Evolutionary conservation across 805 yeast species (phyloP).

Genomic region (Yarrowia sp.): DNA sequence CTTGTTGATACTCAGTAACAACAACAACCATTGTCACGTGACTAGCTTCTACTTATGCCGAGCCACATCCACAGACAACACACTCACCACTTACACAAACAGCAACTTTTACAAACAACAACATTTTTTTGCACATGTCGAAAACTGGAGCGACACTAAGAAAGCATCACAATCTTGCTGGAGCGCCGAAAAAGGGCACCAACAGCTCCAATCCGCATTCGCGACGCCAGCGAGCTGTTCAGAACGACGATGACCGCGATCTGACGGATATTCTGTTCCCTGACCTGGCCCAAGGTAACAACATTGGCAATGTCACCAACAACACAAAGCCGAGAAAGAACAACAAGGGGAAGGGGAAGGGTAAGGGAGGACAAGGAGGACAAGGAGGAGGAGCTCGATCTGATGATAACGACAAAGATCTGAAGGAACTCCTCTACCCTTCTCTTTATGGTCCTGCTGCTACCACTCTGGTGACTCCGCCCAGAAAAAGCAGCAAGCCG

Average conservation of each 20-base stretch:
- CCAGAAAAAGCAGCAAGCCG: not conserved
- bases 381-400: not conserved
- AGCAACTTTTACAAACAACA: no score
- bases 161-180: slow-evolving; percentile 8
- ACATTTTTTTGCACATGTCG: no score
- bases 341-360: not conserved
- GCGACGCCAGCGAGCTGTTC: no score
- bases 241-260: slow-evolving; percentile 6
- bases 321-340: slow-evolving; percentile 14
- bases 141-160: slow-evolving; percentile 16
- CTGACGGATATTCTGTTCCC: slow-evolving; percentile 18
- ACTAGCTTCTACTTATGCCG: no score
- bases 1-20: no score
- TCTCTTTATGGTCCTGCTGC: slow-evolving; percentile 31
- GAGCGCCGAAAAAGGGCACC: slow-evolving; percentile 7
- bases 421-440: slow-evolving; percentile 33
- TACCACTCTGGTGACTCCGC: slow-evolving; percentile 5
- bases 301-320: not conserved
- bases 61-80: no score
- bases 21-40: no score
- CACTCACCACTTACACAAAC: no score
- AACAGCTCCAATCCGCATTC: slow-evolving; percentile 1
- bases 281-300: not conserved
- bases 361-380: not conserved
- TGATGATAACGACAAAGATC: slow-evolving; percentile 28